Evolutionary conservation across 1,139 yeast species (phyloP).

Genomic region (Yamadazyma mexicana): DNA sequence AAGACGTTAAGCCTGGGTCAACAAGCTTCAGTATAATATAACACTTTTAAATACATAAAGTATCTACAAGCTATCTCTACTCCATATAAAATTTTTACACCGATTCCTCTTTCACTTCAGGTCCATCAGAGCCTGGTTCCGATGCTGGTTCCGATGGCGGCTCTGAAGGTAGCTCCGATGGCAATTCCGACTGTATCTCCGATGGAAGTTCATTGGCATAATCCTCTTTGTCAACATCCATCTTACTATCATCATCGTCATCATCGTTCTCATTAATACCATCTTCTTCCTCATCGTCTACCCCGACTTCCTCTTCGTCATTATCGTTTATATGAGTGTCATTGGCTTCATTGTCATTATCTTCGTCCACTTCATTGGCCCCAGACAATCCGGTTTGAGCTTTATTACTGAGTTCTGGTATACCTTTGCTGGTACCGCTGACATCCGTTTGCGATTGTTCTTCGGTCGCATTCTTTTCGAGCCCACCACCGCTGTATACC

Average conservation of each 20-base stretch:
- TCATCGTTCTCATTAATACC: background rate
- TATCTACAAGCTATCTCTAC: no score
- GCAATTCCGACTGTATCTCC: conserved; percentile 8
- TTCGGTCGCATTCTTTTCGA: conserved; percentile 9
- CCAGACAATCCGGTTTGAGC: conserved; percentile 6
- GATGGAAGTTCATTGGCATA: conserved; percentile 4
- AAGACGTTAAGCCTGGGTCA: background rate
- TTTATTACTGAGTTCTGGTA: conserved; percentile 2
- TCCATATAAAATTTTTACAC: no score
- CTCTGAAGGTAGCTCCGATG: conserved; percentile 8
- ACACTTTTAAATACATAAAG: conserved; percentile 2
- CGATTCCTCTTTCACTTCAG: conserved; percentile 3
- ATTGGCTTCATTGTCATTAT: conserved; percentile 10
- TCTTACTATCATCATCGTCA: conserved; percentile 4
- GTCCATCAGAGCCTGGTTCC: conserved; percentile 5
- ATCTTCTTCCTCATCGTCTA: conserved; percentile 15
- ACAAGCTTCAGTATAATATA: background rate
- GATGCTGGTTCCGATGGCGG: conserved; percentile 8
- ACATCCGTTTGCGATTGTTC: background rate
- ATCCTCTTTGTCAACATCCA: background rate
- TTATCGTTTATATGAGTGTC: conserved; percentile 6
- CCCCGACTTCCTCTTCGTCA: conserved; percentile 14
- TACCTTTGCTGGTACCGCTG: no score
- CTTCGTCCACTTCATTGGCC: conserved; percentile 15
- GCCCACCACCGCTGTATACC: conserved; percentile 50